A percentile compares a stretch with the other conserved stretches of the same genome.
These are phyloP conservation scores for Scenedesmus sp. DNA, from an alignment of 163 green algal species.

Conservation along the genomic window DNA sequence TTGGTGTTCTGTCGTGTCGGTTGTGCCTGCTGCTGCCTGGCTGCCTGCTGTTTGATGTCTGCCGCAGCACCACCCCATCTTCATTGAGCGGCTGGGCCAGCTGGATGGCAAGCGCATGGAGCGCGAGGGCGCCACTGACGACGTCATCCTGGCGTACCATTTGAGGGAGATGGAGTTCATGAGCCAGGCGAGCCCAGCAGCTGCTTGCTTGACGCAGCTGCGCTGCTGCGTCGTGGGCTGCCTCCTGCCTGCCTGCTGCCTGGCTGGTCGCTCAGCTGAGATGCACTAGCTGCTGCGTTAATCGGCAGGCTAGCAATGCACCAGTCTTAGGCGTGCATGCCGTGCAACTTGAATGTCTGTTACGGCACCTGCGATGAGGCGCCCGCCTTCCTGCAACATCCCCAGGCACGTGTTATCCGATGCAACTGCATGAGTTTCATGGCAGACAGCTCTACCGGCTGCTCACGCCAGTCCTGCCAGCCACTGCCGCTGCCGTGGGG, in stretches of 20 bases:
- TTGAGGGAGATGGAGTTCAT: slow-evolving; percentile 58
- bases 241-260: too few relatives aligned
- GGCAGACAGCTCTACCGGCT: too few relatives aligned
- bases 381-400: too few relatives aligned
- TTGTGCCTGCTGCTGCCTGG: not conserved
- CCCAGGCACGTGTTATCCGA: too few relatives aligned
- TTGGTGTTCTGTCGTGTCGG: too few relatives aligned
- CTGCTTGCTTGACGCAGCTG: not conserved
- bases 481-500: not conserved
- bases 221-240: not conserved
- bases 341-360: too few relatives aligned
- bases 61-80: slow-evolving; percentile 50
- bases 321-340: too few relatives aligned
- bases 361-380: too few relatives aligned
- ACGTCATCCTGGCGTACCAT: slow-evolving; percentile 51
- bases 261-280: not conserved
- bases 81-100: slow-evolving; percentile 52
- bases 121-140: slow-evolving; percentile 20
- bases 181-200: slow-evolving; percentile 25
- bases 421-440: too few relatives aligned
- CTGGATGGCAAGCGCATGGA: slow-evolving; percentile 50
- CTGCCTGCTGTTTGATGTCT: not conserved
- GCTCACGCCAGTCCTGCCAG: not conserved
- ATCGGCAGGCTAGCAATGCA: too few relatives aligned
- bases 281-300: too few relatives aligned